Base-by-base conservation (phyloP, 768 basidiomycete species). In the Coprinopsis sp. region DNA sequence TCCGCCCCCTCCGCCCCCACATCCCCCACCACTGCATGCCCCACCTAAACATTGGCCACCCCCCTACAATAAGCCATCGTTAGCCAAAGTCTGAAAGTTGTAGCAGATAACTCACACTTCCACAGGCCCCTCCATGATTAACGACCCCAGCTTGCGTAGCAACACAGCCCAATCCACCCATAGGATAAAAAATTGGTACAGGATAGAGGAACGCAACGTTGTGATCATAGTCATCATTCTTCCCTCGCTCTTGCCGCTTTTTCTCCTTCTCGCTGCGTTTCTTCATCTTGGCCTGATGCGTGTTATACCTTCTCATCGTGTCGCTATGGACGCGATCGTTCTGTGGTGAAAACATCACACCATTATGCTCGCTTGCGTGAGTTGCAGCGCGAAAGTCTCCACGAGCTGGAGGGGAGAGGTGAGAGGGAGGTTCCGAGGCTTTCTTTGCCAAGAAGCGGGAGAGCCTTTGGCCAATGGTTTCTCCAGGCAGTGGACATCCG, bases 401-500 rank as follows among this genome's bases (percentile, higher is more conserved):
- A 4, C 37, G 21, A 18, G 4, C 28, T 8, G 34, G 37, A 19
- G 45, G 25, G 8, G 28, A 1, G 18, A 39, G 45, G n/a, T 46
- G 34, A 4, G 45, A 37, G 10, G 34, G 34, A 12, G 45, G n/a
- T 10, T 6, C 16, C 5, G 41, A 24, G 12, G 44, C 21, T 39
- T 8, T 39, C 8, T 39, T 34, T 5, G 22, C 34, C 3, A 36
- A 29, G 44, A 36, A 36, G 14, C 41, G 41, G 6, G 41, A 43
- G 12, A 43, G 27, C 7, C 27, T 24, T 18, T 44, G 66, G 2
- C 68, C 64, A 6, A 77, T 65, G 4, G 64, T 70, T 24, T 70
- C 68, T 6, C 73, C 75, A 0, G 74, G 73, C 4, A 69, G 58
- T 0, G 77, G 71, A 54, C 83, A 84, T 2, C 82, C 82, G 48